Conservation (phyloP, 257 asterid genomes). For the Jasminum sambac region DNA sequence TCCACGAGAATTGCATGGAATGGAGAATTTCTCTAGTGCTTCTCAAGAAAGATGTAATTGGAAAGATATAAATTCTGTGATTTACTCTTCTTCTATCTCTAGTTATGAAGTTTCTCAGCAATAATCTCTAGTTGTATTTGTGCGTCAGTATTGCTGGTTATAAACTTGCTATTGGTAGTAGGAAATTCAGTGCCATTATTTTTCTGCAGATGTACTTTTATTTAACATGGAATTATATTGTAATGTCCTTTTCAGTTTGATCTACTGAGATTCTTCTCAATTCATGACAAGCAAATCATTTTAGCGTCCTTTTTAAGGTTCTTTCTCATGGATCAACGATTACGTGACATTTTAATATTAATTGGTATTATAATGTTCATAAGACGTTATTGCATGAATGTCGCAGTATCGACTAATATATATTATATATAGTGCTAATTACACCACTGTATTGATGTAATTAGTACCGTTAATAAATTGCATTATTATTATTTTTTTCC, state of each 20-base stretch:
- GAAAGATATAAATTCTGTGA: not conserved
- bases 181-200: not conserved
- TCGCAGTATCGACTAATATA: too few species aligned
- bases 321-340: too few species aligned
- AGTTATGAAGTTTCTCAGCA: not conserved
- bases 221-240: not conserved
- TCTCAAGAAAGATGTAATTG: not conserved
- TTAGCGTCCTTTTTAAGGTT: too few species aligned
- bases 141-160: not conserved
- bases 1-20: not conserved
- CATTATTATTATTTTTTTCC: not conserved
- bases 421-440: too few species aligned
- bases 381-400: too few species aligned
- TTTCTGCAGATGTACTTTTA: not conserved
- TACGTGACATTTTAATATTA: too few species aligned
- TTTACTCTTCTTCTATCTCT: not conserved
- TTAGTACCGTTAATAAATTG: too few species aligned
- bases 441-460: too few species aligned
- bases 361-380: too few species aligned
- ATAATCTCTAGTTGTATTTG: not conserved
- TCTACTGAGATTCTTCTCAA: constrained; percentile 2
- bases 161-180: not conserved
- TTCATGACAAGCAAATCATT: not conserved
- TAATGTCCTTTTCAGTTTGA: not conserved
- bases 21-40: not conserved